Evolutionary conservation across 2,329 filamentous ascomycete genomes (phyloP), one percentile per base, ranked within the genome.

Genomic region (Helotiales sp.): DNA sequence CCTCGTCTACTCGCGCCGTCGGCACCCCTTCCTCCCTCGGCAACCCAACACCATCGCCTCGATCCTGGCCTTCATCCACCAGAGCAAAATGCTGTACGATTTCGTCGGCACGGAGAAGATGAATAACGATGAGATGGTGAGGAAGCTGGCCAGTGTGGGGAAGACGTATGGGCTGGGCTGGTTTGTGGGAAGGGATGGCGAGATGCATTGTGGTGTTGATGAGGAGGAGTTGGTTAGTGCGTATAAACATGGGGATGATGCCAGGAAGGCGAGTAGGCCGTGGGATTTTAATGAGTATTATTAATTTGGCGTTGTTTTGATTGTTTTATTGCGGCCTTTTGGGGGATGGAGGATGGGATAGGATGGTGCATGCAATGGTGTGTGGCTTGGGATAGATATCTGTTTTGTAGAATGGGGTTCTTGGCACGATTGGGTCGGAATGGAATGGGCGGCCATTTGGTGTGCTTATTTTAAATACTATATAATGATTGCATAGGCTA

Each of bases 1-100:
- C 1, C 73, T 89, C 1, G 89, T 91, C 20, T 90, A 91, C 74
- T 65, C 82, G 20, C 84, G 86, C 1, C 86, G 91, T 15, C 84
- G 88, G 0, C 86, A 88, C 64, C 86, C 91, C 2, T 93, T 94
- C 77, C 81, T 94, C 64, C 92, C 92, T 1, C 86, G 92, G 4
- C 90, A 93, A 80, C 91, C 91, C 3, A 92, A 89, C 73, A 93
- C 91, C 22, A 93, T 95, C 72, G 89, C 91, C 1, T 89, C 87
- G 50, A 87, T 93, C 62, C 82, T 95, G 63, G 91, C 90, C 0
- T 94, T 91, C 75, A 91, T 94, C 67, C 89, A 94, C 78, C 91
- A 93, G 79, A 90, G 86, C 77, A 91, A 91, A 79, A 93, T 94
- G 91, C 80, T 94, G 54, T 89, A 88, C 69, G 87, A 88, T 74